Conservation (phyloP, 2,329 filamentous ascomycete species). For the Chalaropsis ovoidea region DNA sequence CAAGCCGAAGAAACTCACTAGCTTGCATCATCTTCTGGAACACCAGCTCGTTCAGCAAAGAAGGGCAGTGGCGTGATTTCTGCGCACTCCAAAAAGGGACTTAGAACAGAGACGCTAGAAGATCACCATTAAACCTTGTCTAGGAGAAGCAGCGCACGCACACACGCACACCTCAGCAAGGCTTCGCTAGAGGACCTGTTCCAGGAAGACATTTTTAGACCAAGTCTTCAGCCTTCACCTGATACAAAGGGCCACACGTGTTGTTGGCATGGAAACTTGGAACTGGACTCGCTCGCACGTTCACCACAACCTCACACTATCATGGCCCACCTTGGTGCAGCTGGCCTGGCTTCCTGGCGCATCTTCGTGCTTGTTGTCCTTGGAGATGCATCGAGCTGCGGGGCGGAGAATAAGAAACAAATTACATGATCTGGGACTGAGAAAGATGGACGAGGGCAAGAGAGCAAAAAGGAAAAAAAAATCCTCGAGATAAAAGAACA, state of each 20-base stretch:
- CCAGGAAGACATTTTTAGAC: neutral
- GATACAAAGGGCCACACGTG: neutral
- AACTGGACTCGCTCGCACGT: neutral
- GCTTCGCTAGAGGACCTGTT: neutral
- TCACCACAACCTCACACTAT: neutral
- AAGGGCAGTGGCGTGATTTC: neutral
- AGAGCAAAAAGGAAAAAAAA: neutral
- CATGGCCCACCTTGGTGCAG: neutral
- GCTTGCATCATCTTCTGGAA: neutral
- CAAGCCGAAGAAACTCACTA: neutral
- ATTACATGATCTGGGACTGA: slow-evolving; percentile 4
- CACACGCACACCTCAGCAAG: neutral
- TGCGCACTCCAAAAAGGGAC: neutral
- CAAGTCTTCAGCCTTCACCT: neutral
- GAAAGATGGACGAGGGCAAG: neutral
- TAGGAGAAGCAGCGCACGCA: neutral
- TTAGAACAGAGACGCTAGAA: neutral
- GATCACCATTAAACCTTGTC: slow-evolving; percentile 12
- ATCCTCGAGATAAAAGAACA: neutral
- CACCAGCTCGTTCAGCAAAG: neutral
- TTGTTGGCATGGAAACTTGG: neutral
- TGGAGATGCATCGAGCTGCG: neutral
- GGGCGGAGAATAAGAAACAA: neutral
- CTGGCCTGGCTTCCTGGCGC: neutral
- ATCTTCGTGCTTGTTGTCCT: neutral